These are phyloP conservation scores for Hypoxylon subgilvum DNA, from an alignment of 495 filamentous ascomycete genomes.

Conservation along the genomic window DNA sequence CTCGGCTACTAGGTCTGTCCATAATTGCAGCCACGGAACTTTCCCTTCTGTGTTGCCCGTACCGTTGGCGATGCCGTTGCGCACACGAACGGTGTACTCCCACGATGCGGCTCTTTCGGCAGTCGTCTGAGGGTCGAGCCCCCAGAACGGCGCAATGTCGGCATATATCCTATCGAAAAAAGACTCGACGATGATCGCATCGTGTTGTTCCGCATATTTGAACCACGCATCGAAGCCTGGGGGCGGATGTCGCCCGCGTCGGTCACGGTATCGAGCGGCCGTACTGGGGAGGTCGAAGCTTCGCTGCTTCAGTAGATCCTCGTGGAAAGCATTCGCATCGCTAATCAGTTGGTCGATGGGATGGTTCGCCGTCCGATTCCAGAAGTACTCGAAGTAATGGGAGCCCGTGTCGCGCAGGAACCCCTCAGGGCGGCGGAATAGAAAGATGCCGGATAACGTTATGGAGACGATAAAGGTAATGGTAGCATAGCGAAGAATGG, in stretches of 20 bases:
- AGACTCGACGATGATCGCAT: constrained; percentile 67
- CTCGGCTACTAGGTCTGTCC: constrained; percentile 57
- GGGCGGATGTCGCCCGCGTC: constrained; percentile 70
- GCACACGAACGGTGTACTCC: constrained; percentile 57
- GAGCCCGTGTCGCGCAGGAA: constrained; percentile 33
- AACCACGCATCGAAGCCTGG: constrained; percentile 73
- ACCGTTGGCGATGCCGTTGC: constrained; percentile 57
- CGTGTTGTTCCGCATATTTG: constrained; percentile 59
- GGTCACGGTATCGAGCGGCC: constrained; percentile 62
- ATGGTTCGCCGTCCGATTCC: constrained; percentile 41
- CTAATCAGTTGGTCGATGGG: constrained; percentile 53
- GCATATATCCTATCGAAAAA: constrained; percentile 70
- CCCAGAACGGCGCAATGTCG: constrained; percentile 71
- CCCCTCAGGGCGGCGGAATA: constrained; percentile 34
- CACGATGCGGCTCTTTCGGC: constrained; percentile 51
- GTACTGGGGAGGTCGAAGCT: constrained; percentile 56
- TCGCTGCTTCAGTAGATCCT: constrained; percentile 47
- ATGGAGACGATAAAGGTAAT: constrained; percentile 32
- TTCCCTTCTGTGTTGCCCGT: constrained; percentile 42
- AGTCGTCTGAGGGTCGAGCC: constrained; percentile 57
- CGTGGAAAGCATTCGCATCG: constrained; percentile 44
- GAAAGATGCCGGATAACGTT: constrained; percentile 27
- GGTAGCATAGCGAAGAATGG: constrained; percentile 28
- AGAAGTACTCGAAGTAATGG: constrained; percentile 39
- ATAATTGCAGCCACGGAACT: constrained; percentile 60